A percentile compares a stretch with the other conserved stretches of the same genome.
Conservation (phyloP, 164 flowering plant species). For the Vitis cinerea region DNA sequence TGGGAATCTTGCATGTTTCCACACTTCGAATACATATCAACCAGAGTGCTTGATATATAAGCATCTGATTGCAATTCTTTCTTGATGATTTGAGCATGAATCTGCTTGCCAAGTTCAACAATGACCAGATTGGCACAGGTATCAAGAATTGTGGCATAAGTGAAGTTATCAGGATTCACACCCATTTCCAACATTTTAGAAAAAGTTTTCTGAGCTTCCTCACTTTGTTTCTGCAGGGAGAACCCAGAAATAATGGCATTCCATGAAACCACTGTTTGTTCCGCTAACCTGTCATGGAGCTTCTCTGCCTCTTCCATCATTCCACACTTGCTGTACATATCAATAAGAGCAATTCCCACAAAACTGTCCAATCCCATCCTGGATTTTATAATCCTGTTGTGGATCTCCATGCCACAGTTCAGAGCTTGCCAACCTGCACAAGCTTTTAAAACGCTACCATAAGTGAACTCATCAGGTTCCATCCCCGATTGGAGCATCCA, state of each 20-base stretch:
- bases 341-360: conserved; percentile 67
- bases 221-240: conserved; percentile 51
- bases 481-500: conserved; percentile 55
- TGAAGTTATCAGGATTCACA: conserved; percentile 69
- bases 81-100: conserved; percentile 80
- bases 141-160: conserved; percentile 81
- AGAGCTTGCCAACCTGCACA: conserved; percentile 52
- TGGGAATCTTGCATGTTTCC: conserved; percentile 70
- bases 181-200: conserved; percentile 61
- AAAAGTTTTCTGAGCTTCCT: conserved; percentile 66
- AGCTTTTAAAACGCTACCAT: conserved; percentile 78
- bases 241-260: conserved; percentile 81
- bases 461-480: conserved; percentile 84
- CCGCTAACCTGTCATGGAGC: conserved; percentile 52
- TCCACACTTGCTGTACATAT: conserved; percentile 82
- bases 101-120: conserved; percentile 70
- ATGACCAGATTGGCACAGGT: conserved; percentile 78
- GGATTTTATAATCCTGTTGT: conserved; percentile 54
- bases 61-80: conserved; percentile 62
- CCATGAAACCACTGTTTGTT: conserved; percentile 63
- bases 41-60: conserved; percentile 64
- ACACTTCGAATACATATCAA: conserved; percentile 91
- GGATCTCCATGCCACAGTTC: conserved; percentile 58
- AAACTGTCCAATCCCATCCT: conserved; percentile 59
- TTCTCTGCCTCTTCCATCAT: conserved; percentile 65